Percentiles rank a stretch among this genome's conserved stretches.
Conservation (phyloP, 805 yeast genomes). For the Cyberlindnera amylophila region DNA sequence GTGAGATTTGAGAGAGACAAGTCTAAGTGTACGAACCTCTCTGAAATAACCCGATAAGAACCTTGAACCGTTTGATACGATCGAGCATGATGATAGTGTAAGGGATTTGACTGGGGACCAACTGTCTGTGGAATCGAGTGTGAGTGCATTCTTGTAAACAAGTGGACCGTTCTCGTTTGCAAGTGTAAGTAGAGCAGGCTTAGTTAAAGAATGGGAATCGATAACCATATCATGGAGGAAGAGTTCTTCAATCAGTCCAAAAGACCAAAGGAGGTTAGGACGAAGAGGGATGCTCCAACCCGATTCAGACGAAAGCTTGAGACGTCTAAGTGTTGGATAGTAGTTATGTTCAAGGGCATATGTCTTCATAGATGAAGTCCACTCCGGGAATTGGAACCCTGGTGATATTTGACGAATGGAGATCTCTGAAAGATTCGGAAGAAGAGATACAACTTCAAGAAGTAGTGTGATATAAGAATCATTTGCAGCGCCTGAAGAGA, state of each 20-base stretch:
- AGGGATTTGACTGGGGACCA: constrained; percentile 36
- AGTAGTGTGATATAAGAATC: constrained; percentile 32
- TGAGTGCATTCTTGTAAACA: constrained; percentile 18
- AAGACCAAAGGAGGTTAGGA: constrained; percentile 42
- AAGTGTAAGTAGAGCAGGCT: constrained; percentile 27
- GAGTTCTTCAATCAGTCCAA: constrained; percentile 42
- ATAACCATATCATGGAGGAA: constrained; percentile 44
- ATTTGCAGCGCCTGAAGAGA: constrained; percentile 18
- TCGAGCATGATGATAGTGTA: constrained; percentile 31
- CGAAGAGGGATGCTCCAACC: constrained; percentile 54
- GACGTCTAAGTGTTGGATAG: constrained; percentile 29
- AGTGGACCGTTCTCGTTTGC: constrained; percentile 25
- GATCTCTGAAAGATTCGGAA: constrained; percentile 43
- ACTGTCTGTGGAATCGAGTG: constrained; percentile 10
- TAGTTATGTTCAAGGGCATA: constrained; percentile 26
- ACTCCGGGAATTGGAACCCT: constrained; percentile 39
- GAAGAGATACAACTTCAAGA: constrained; percentile 40
- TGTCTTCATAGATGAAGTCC: constrained; percentile 26
- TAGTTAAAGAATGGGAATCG: constrained; percentile 37
- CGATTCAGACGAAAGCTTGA: constrained; percentile 39
- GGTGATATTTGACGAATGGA: constrained; percentile 45
- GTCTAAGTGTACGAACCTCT: constrained; percentile 34
- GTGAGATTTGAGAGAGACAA: constrained; percentile 38
- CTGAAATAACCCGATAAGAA: constrained; percentile 37
- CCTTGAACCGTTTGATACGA: constrained; percentile 36